Evolutionary conservation across 1,284 basidiomycete genomes (phyloP).

Genomic region (Malassezia equina): DNA sequence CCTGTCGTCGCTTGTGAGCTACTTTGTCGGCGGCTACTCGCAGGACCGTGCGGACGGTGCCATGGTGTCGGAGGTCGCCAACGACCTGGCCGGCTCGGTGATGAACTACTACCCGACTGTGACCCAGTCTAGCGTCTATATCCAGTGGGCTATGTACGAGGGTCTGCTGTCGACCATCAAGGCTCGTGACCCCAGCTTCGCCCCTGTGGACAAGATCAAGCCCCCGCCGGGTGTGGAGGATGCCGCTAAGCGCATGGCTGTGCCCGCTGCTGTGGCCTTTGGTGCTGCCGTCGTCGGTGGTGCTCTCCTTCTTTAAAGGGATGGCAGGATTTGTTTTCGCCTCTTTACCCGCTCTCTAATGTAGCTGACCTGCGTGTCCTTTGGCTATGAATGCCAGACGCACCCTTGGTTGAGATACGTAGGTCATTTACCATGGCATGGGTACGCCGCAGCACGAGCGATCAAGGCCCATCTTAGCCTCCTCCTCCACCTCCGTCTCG

Average conservation of each 20-base stretch:
- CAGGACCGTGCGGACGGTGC: constrained; percentile 2
- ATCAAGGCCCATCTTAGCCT: neutral
- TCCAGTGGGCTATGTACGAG: constrained; percentile 20
- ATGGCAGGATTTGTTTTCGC: neutral
- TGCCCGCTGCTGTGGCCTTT: constrained; percentile 19
- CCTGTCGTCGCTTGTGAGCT: constrained; percentile 31
- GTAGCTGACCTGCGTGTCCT: neutral
- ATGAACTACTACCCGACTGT: constrained; percentile 42
- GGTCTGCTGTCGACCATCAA: constrained; percentile 26
- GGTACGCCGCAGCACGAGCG: neutral
- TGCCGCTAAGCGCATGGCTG: neutral
- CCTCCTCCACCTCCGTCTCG: neutral
- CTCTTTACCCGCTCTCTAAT: neutral
- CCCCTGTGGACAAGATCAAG: constrained; percentile 17
- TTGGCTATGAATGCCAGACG: neutral
- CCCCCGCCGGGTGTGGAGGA: neutral
- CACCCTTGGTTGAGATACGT: neutral
- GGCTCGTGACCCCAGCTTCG: constrained; percentile 21
- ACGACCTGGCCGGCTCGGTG: constrained; percentile 33
- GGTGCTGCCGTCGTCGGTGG: constrained; percentile 36
- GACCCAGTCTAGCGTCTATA: constrained; percentile 19
- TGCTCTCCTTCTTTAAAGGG: constrained; percentile 36
- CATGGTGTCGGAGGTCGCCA: constrained; percentile 27
- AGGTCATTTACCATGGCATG: neutral
- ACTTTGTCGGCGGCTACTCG: constrained; percentile 33